Evolutionary conservation across 176 grass and related monocot species (phyloP).

Genomic region (Oryza rufipogon): DNA sequence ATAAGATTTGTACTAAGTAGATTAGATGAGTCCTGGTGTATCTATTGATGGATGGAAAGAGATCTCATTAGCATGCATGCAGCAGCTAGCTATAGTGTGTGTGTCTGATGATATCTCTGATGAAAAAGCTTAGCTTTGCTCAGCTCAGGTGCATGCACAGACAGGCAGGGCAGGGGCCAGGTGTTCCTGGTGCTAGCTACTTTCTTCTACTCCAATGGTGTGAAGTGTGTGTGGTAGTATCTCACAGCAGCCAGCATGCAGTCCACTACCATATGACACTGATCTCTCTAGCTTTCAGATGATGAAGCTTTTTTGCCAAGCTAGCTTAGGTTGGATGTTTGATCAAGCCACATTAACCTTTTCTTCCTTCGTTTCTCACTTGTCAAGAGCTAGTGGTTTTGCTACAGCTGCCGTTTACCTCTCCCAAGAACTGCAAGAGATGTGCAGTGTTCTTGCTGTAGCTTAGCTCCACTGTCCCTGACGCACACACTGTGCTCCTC

Average conservation of each 20-base stretch:
- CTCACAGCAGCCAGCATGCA: constrained; percentile 1
- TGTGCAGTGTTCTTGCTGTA: constrained; percentile 41
- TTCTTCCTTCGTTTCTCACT: constrained; percentile 6
- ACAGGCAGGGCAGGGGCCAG: not conserved
- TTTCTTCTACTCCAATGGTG: constrained; percentile 1
- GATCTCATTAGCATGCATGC: not conserved
- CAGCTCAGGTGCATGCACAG: not conserved
- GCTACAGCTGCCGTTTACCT: not conserved
- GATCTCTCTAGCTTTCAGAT: not conserved
- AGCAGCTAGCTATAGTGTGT: constrained; percentile 4
- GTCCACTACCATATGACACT: constrained; percentile 21
- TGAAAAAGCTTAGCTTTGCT: constrained; percentile 12
- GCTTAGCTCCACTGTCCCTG: constrained; percentile 48
- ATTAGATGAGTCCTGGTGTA: not conserved
- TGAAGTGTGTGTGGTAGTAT: not conserved
- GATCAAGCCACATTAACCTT: not conserved
- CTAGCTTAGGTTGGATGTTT: constrained; percentile 15
- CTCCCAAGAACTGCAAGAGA: constrained; percentile 44
- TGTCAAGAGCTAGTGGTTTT: not conserved
- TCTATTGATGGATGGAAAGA: not conserved
- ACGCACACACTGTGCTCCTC: constrained; percentile 38
- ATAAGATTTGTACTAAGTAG: not conserved
- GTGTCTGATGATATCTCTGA: constrained; percentile 21
- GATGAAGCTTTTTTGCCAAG: constrained; percentile 10
- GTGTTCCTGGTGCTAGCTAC: not conserved